Evolutionary conservation across 495 filamentous ascomycete genomes (phyloP).

Genomic region (Tuber indicum): DNA sequence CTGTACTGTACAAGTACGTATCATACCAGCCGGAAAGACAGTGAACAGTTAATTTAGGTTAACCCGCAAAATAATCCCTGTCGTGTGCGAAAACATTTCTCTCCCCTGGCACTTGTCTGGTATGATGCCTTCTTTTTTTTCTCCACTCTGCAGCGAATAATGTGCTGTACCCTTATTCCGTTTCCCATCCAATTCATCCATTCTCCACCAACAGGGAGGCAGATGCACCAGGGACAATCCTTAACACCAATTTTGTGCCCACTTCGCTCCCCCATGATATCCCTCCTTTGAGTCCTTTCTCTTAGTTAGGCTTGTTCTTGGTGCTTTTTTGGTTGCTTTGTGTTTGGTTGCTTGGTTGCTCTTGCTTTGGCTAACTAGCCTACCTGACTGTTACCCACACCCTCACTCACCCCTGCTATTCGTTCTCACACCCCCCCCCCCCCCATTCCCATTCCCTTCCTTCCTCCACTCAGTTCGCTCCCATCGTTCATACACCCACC

Average conservation of each 20-base stretch:
- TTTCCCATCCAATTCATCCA: slow-evolving; percentile 4
- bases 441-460: slow-evolving; percentile 26
- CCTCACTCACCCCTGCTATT: neutral
- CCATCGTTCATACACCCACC: slow-evolving; percentile 3
- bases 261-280: neutral
- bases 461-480: slow-evolving; percentile 21
- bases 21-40: too few species aligned
- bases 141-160: neutral
- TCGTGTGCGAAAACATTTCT: too few species aligned
- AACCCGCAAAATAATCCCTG: too few species aligned
- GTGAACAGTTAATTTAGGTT: too few species aligned
- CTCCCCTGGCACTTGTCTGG: too few species aligned
- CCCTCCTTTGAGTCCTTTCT: neutral
- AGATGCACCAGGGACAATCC: slow-evolving; percentile 20
- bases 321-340: neutral
- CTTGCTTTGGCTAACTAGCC: slow-evolving; percentile 1
- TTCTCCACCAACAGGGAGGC: slow-evolving; percentile 34
- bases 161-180: neutral
- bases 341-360: slow-evolving; percentile 2
- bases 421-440: slow-evolving; percentile 25
- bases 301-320: neutral
- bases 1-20: neutral
- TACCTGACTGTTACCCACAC: neutral
- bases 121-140: neutral
- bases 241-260: neutral